These are phyloP conservation scores for Chlamydomonas schloesseri DNA, from an alignment of 139 green algal genomes.

Conservation along the genomic window DNA sequence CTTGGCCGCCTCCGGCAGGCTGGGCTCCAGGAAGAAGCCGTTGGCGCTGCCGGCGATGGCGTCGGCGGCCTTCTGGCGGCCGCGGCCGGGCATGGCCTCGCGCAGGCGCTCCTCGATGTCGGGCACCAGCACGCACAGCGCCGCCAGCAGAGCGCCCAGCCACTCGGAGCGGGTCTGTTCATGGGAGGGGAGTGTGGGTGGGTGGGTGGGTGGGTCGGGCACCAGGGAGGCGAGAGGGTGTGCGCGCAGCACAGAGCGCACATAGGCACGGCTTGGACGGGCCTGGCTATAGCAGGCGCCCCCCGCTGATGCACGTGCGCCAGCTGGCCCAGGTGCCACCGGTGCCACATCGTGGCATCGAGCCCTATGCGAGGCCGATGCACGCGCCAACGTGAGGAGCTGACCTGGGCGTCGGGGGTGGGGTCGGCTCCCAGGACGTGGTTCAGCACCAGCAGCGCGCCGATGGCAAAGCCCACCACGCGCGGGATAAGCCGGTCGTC, in stretches of 20 bases:
- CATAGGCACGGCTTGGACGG: too few species aligned
- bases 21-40: slow-evolving; percentile 64
- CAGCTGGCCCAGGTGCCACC: too few species aligned
- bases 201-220: not conserved
- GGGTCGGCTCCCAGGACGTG: slow-evolving; percentile 65
- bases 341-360: too few species aligned
- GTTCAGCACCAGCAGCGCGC: slow-evolving; percentile 77
- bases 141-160: slow-evolving; percentile 72
- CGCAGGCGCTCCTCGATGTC: slow-evolving; percentile 80
- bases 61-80: slow-evolving; percentile 58
- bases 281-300: too few species aligned
- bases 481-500: slow-evolving; percentile 86
- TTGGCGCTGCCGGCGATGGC: slow-evolving; percentile 64
- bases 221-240: not conserved
- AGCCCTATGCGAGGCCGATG: too few species aligned
- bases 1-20: slow-evolving; percentile 47
- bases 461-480: slow-evolving; percentile 74
- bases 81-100: slow-evolving; percentile 70
- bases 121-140: slow-evolving; percentile 70
- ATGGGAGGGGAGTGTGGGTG: not conserved
- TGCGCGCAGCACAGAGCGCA: too few species aligned
- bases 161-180: slow-evolving; percentile 69
- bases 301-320: too few species aligned
- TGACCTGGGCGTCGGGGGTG: slow-evolving; percentile 58
- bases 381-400: too few species aligned